Conservation (phyloP, 768 basidiomycete genomes). For the Leccinum disarticulatum region DNA sequence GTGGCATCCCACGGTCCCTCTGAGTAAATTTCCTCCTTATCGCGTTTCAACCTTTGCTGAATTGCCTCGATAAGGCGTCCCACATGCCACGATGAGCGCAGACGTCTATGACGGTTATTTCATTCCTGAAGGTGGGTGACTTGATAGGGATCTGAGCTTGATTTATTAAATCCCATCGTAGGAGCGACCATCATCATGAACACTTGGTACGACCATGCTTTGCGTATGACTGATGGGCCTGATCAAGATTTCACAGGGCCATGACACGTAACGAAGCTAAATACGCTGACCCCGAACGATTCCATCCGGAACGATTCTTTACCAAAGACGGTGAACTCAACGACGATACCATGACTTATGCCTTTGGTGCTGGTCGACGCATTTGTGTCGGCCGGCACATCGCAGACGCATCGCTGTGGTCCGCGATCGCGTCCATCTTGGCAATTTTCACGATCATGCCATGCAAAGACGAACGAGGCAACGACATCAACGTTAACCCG, state of each 20-base stretch:
- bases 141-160: neutral
- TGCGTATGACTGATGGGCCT: neutral
- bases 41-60: neutral
- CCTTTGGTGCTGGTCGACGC: conserved; percentile 39
- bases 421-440: conserved; percentile 34
- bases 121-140: conserved; percentile 50
- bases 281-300: conserved; percentile 34
- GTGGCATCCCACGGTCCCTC: conserved; percentile 36
- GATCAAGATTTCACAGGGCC: conserved; percentile 20
- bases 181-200: conserved; percentile 33
- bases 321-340: conserved; percentile 21
- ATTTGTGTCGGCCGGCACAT: conserved; percentile 43
- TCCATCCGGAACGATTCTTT: conserved; percentile 39
- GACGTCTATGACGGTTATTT: conserved; percentile 49
- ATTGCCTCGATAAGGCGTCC: conserved; percentile 24
- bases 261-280: conserved; percentile 36
- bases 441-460: conserved; percentile 37
- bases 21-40: conserved; percentile 24
- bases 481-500: conserved; percentile 22
- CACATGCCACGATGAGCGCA: conserved; percentile 36
- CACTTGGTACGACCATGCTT: conserved; percentile 16
- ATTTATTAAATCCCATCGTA: conserved; percentile 1
- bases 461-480: conserved; percentile 25
- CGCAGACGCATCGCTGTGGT: conserved; percentile 41
- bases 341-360: conserved; percentile 30